Evolutionary conservation across 805 yeast genomes (phyloP).

Genomic region (Wickerhamomyces queroliae): DNA sequence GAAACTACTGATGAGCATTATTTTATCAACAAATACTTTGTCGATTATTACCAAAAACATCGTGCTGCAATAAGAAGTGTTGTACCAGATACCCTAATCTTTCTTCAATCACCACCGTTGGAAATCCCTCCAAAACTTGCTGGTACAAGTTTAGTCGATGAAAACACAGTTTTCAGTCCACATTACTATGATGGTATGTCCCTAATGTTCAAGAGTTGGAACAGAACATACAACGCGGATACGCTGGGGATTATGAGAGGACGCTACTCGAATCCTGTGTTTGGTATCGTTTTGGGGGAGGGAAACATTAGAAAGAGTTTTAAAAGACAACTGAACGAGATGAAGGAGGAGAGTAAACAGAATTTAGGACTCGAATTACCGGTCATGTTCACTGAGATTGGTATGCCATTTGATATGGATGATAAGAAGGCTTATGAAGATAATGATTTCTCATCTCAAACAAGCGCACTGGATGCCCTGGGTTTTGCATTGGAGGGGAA

Average conservation of each 20-base stretch:
- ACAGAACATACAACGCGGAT: conserved; percentile 74
- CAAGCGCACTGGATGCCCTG: conserved; percentile 78
- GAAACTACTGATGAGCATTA: conserved; percentile 38
- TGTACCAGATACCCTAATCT: conserved; percentile 43
- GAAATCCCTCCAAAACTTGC: conserved; percentile 66
- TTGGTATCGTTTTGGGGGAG: conserved; percentile 81
- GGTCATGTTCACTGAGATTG: conserved; percentile 85
- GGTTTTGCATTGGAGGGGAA: conserved; percentile 73
- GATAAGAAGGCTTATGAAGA: conserved; percentile 59
- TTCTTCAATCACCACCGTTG: conserved; percentile 80
- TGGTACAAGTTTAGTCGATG: conserved; percentile 45
- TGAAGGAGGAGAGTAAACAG: conserved; percentile 57
- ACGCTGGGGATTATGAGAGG: conserved; percentile 85
- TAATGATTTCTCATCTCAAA: conserved; percentile 71
- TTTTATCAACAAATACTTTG: conserved; percentile 61
- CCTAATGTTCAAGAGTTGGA: conserved; percentile 89
- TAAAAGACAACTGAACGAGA: conserved; percentile 57
- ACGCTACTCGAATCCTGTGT: conserved; percentile 62
- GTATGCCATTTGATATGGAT: conserved; percentile 97
- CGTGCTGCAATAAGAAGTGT: conserved; percentile 41
- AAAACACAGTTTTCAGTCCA: conserved; percentile 68
- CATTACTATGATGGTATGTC: conserved; percentile 96
- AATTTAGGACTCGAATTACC: conserved; percentile 64
- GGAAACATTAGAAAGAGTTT: conserved; percentile 68
- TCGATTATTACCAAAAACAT: conserved; percentile 52